Base-by-base conservation (phyloP, 148 eudicot species). In the Spergularia marina region DNA sequence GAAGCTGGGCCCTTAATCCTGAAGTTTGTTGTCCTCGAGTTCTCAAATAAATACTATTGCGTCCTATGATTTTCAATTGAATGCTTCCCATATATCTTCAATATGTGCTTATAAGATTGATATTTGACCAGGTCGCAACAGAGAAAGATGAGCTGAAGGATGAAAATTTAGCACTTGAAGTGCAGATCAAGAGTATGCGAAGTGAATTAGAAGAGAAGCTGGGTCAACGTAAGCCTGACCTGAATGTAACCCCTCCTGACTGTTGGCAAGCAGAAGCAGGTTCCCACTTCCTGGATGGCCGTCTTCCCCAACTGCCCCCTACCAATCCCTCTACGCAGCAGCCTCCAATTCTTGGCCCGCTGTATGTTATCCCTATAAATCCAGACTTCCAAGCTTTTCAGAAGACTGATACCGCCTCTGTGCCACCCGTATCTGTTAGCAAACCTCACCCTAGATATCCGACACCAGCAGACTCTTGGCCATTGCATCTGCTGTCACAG, bases 361-460 rank as follows among this genome's bases (percentile, higher is more conserved):
- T 89, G 15, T 87, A 82, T 41, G 86, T 91, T n/a, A 82, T 89
- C 66, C 90, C 97, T 4, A 65, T 87, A 11, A 80, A 82, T 52
- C 79, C 88, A 52, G 83, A 85, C 71, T 21, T 77, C 52, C 85
- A 87, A 58, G 68, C 82, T 69, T 76, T 72, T 76, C 60, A 78
- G 7, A 84, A 82, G 53, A 47, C 63, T 3, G 82, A 81, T 56
- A 25, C 82, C 41, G 44, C 79, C n/a, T n/a, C 83, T 25, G 75
- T 75, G 53, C 79, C 84, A 59, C 57, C 85, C 5, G 76, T 91
- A 44, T 54, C 70, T 53, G 89, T 91, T 77, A 89, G 91, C 77
- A 93, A 91, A 81, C 98, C 97, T 36, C 89, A 85, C 73, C 84
- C 98, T 36, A 84, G 98, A 75, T 93, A 93, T 80, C 97, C 97